phyloP scores from a whole-genome alignment of 78 protist species.

The Planoprotostelium fungivorum region DNA sequence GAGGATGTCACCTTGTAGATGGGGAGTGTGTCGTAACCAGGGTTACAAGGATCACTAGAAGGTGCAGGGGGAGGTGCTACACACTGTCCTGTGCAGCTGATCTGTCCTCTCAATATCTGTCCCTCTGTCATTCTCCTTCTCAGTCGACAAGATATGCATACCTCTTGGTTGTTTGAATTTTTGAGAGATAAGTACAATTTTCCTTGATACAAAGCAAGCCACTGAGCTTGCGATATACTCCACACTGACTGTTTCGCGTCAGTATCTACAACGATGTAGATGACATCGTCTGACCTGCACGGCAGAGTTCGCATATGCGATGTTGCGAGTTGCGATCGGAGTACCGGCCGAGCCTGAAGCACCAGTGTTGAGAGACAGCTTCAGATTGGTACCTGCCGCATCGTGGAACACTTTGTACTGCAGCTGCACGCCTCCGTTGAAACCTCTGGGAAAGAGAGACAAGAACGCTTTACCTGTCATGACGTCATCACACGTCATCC shows the following conservation, averaged over 20 bases:
- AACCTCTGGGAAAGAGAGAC: background rate
- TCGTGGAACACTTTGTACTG: background rate
- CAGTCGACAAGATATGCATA: too few relatives aligned
- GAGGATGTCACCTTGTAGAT: background rate
- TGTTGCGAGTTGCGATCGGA: background rate
- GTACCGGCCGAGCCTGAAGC: too few relatives aligned
- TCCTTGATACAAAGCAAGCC: too few relatives aligned
- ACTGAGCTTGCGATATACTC: too few relatives aligned
- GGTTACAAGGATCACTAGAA: background rate
- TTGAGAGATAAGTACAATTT: too few relatives aligned
- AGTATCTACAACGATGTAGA: constrained; percentile 1
- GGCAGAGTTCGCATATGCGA: background rate
- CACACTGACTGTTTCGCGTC: too few relatives aligned
- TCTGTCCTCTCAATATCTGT: background rate
- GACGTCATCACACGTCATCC: too few relatives aligned
- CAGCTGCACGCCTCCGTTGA: background rate
- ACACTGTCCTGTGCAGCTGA: background rate
- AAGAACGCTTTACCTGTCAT: background rate
- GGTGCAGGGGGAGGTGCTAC: background rate
- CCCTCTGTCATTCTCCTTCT: too few relatives aligned
- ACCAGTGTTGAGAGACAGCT: background rate
- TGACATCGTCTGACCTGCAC: background rate
- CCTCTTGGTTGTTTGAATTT: too few relatives aligned
- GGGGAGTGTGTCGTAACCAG: background rate
- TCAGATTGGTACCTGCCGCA: background rate